Evolutionary conservation across 495 filamentous ascomycete species (phyloP).

Genomic region (Neurospora sp.): DNA sequence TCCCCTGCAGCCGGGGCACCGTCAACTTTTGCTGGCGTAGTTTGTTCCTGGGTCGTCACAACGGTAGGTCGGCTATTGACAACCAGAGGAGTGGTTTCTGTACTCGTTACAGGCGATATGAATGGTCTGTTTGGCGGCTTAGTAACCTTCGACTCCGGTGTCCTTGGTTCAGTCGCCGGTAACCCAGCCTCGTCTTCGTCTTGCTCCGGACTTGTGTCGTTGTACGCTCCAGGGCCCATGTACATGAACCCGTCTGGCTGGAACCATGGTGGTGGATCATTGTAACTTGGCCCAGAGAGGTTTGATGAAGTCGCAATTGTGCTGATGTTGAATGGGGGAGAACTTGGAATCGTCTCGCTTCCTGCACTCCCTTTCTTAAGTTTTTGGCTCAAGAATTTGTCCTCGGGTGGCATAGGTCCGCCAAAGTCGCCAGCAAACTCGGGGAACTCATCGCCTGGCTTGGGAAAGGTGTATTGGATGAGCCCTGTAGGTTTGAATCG

Average conservation of each 20-base stretch:
- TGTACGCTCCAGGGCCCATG: conserved; percentile 28
- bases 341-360: background rate
- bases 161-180: background rate
- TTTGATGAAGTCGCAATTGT: conserved; percentile 3
- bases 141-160: background rate
- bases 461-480: conserved; percentile 39
- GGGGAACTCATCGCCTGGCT: conserved; percentile 40
- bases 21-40: background rate
- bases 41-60: background rate
- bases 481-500: conserved; percentile 35
- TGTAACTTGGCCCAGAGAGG: conserved; percentile 1
- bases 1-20: background rate
- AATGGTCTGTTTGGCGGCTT: background rate
- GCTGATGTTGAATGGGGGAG: background rate
- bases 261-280: conserved; percentile 14
- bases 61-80: conserved; percentile 8
- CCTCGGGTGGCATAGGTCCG: conserved; percentile 25
- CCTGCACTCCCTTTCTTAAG: conserved; percentile 17
- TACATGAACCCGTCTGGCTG: conserved; percentile 35
- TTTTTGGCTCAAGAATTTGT: conserved; percentile 27
- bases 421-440: conserved; percentile 30
- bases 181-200: conserved; percentile 23
- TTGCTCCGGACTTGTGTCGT: conserved; percentile 24
- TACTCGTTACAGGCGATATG: conserved; percentile 14
- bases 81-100: conserved; percentile 13